phyloP scores from a whole-genome alignment of 1,284 basidiomycete genomes.

The Sporisorium scitamineum region DNA sequence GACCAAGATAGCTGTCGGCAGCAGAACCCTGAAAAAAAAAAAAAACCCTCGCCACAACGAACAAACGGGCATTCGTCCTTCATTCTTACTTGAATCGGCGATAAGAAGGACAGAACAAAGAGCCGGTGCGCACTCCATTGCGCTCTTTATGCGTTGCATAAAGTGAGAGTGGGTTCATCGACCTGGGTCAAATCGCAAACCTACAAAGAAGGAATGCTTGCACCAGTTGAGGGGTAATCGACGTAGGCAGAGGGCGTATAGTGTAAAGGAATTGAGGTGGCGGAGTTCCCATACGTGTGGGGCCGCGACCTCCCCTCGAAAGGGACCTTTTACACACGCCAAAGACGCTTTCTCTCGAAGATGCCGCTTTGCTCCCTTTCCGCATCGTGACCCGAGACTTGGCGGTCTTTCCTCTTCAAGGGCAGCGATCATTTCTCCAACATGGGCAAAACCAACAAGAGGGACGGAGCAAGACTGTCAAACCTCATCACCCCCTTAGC shows the following conservation, averaged over 20 bases:
- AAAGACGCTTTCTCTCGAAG: background rate
- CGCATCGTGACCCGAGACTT: too few species aligned
- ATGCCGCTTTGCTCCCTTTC: background rate
- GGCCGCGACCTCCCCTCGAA: background rate
- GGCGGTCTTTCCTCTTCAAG: too few species aligned
- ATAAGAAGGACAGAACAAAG: constrained; percentile 6
- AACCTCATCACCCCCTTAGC: too few species aligned
- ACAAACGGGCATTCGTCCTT: constrained; percentile 21
- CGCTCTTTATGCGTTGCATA: background rate
- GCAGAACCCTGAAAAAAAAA: background rate
- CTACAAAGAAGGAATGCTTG: background rate
- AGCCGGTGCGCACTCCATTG: background rate
- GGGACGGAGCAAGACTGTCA: too few species aligned
- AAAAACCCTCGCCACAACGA: background rate
- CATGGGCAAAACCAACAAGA: too few species aligned
- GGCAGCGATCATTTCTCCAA: too few species aligned
- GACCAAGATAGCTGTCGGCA: background rate
- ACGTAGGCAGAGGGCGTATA: constrained; percentile 4
- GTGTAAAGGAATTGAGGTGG: background rate
- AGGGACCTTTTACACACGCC: background rate
- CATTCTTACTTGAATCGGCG: constrained; percentile 1
- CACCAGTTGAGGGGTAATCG: background rate
- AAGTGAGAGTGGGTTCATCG: background rate
- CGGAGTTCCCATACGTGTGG: background rate
- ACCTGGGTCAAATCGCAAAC: background rate